Evolutionary conservation across 768 basidiomycete species (phyloP).

Genomic region (Hericium erinaceus): DNA sequence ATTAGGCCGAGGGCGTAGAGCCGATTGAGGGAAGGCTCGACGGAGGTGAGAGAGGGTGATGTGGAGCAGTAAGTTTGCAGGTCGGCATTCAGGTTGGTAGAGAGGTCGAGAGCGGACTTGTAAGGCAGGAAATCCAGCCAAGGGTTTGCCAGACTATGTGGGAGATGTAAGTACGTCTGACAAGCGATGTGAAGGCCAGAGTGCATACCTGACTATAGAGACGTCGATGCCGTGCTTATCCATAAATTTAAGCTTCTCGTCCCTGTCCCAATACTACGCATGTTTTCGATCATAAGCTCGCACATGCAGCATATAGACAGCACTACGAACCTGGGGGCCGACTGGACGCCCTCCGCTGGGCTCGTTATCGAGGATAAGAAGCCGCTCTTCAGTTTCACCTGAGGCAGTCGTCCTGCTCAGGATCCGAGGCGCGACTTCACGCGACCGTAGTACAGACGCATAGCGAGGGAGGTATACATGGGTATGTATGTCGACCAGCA

Average conservation of each 20-base stretch:
- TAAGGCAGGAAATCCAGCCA: slow-evolving; percentile 85
- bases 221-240: slow-evolving; percentile 71
- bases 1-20: slow-evolving; percentile 81
- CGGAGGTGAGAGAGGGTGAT: slow-evolving; percentile 34
- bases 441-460: slow-evolving; percentile 54
- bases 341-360: slow-evolving; percentile 74
- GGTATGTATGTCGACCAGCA: slow-evolving; percentile 76
- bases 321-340: slow-evolving; percentile 51
- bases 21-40: slow-evolving; percentile 37
- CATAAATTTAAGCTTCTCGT: slow-evolving; percentile 81
- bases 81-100: slow-evolving; percentile 64
- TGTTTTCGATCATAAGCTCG: background rate
- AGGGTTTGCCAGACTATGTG: slow-evolving; percentile 73
- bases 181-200: background rate
- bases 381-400: slow-evolving; percentile 50
- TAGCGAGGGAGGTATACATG: slow-evolving; percentile 82
- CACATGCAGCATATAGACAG: background rate
- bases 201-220: slow-evolving; percentile 60
- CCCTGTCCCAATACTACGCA: slow-evolving; percentile 65
- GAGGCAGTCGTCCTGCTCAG: slow-evolving; percentile 36
- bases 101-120: slow-evolving; percentile 54
- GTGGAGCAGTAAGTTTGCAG: slow-evolving; percentile 73
- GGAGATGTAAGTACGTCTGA: background rate
- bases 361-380: slow-evolving; percentile 73
- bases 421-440: slow-evolving; percentile 59